Conservation (phyloP, 371 early-diverging fungal genomes). For the Mucor racemosus region DNA sequence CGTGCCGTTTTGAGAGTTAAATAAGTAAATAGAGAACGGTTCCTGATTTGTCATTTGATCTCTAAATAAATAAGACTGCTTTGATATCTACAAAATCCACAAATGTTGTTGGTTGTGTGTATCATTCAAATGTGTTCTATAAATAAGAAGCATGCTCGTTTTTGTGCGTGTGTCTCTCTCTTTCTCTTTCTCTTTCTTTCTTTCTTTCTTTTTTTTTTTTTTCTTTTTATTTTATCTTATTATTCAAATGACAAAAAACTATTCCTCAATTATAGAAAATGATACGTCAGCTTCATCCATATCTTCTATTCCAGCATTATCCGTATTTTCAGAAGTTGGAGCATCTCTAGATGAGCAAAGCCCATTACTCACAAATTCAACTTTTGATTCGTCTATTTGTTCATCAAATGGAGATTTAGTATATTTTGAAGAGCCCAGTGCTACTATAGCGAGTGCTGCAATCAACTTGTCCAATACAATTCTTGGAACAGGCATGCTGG, state of each 20-base stretch:
- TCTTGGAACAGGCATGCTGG: slow-evolving; percentile 95
- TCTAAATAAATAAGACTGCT: neutral
- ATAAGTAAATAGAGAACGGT: slow-evolving; percentile 29
- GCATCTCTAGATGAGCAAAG: slow-evolving; percentile 27
- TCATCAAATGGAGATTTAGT: neutral
- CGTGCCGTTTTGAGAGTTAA: slow-evolving; percentile 71
- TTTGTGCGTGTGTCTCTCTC: too few relatives aligned
- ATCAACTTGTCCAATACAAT: slow-evolving; percentile 94
- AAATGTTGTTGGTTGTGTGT: too few relatives aligned
- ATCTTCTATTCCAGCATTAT: slow-evolving; percentile 29
- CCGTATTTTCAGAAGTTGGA: slow-evolving; percentile 29
- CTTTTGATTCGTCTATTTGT: slow-evolving; percentile 16
- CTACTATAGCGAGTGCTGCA: slow-evolving; percentile 42
- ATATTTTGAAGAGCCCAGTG: slow-evolving; percentile 30
- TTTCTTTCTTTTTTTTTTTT: slow-evolving; percentile 12
- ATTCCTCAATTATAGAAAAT: slow-evolving; percentile 36
- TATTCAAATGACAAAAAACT: slow-evolving; percentile 25
- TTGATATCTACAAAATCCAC: too few relatives aligned
- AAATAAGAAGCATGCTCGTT: neutral
- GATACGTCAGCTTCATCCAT: slow-evolving; percentile 37
- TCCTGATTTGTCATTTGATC: slow-evolving; percentile 8
- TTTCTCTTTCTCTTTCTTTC: neutral
- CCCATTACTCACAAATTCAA: slow-evolving; percentile 33
- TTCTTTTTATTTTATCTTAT: slow-evolving; percentile 1
- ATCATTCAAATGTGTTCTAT: neutral